phyloP scores from a whole-genome alignment of 768 basidiomycete species.

The Heimioporus sp. region DNA sequence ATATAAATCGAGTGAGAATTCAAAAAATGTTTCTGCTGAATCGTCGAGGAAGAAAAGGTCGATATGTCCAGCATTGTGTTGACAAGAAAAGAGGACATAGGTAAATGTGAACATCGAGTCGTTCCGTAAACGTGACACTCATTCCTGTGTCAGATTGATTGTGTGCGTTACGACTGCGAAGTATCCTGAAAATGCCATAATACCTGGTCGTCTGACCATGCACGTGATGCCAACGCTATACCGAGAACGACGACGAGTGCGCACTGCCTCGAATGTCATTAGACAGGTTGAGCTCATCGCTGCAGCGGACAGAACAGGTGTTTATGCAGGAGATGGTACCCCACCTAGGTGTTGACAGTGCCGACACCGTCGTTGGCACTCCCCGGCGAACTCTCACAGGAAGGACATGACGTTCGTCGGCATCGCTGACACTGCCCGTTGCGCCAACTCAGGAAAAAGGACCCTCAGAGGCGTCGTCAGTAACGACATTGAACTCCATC shows the following conservation, averaged over 20 bases:
- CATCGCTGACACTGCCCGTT: constrained; percentile 98
- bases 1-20: no score
- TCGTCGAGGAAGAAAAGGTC: no score
- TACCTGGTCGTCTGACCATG: no score
- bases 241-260: constrained; percentile 35
- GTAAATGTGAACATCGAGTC: constrained; percentile 17
- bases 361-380: constrained; percentile 99
- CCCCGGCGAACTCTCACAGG: constrained; percentile 98
- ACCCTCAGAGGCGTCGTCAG: constrained; percentile 94
- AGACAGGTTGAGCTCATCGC: neutral
- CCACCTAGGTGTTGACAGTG: constrained; percentile 87
- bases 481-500: constrained; percentile 97
- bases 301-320: constrained; percentile 23
- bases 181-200: no score
- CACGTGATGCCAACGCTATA: constrained; percentile 4
- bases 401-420: constrained; percentile 99
- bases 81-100: constrained; percentile 16
- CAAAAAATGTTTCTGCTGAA: no score
- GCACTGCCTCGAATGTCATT: constrained; percentile 9
- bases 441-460: constrained; percentile 95
- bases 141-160: constrained; percentile 33
- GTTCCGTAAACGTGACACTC: constrained; percentile 31
- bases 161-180: constrained; percentile 23
- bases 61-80: neutral
- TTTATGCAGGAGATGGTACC: constrained; percentile 62